Conservation (phyloP, 2,329 filamentous ascomycete species). For the Rasamsonia emersonii region DNA sequence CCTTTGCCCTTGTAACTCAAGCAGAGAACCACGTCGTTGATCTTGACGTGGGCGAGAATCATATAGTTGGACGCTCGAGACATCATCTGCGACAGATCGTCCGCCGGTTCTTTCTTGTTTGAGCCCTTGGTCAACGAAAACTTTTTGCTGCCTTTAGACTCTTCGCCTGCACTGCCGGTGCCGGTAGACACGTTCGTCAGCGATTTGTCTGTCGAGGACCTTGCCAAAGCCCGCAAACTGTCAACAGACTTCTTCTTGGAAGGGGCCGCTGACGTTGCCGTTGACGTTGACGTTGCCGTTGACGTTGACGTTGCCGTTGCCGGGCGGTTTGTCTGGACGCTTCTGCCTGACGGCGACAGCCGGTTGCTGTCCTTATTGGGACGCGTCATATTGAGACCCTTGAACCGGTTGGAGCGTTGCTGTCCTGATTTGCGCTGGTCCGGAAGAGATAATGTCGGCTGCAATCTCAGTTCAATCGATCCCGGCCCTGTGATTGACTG, state of each 20-base stretch:
- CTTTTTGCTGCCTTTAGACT: constrained; percentile 45
- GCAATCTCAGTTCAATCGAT: constrained; percentile 71
- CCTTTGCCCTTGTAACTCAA: constrained; percentile 95
- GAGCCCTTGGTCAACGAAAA: constrained; percentile 37
- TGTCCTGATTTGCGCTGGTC: constrained; percentile 32
- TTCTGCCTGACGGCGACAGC: constrained; percentile 14
- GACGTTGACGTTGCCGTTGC: constrained; percentile 23
- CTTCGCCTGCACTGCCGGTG: constrained; percentile 20
- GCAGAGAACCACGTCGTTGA: constrained; percentile 90
- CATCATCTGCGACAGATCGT: constrained; percentile 96
- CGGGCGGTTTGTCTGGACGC: constrained; percentile 20
- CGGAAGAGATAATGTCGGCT: constrained; percentile 62
- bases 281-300: constrained; percentile 19
- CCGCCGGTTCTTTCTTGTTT: constrained; percentile 56
- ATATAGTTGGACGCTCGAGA: constrained; percentile 91
- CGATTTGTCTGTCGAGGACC: constrained; percentile 29
- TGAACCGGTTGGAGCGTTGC: constrained; percentile 21
- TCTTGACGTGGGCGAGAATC: constrained; percentile 91
- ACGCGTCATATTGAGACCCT: constrained; percentile 27
- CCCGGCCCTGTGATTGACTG: constrained; percentile 57
- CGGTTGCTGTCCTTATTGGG: constrained; percentile 18
- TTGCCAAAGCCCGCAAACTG: constrained; percentile 29
- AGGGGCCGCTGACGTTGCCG: constrained; percentile 16
- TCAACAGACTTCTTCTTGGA: constrained; percentile 35
- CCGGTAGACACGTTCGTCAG: constrained; percentile 21